Base-by-base conservation (phyloP, 2,329 filamentous ascomycete species). In the Delphinella strobiligena region DNA sequence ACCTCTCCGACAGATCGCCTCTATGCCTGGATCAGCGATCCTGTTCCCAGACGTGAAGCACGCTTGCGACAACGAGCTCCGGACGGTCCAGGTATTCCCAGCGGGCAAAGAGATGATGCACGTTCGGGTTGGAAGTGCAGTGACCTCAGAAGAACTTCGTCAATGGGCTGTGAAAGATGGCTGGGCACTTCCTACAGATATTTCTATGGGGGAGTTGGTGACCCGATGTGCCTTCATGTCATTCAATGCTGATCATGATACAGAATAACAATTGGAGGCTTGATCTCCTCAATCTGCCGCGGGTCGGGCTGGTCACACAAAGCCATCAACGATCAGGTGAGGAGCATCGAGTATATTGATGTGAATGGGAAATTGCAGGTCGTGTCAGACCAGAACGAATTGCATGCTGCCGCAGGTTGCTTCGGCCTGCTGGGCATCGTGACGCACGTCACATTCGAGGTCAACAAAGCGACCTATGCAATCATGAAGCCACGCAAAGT, bases 391-490 rank as follows among this genome's bases (percentile, higher is more conserved):
- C 54, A 56, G 8, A 46, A 49, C 1, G 58, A 59, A 3, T 54
- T 70, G 32, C 52, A 53, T 37, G 66, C 64, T 5, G 66, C 65
- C 1, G 61, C 63, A 8, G 53, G 53, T 11, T 61, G 59, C 39
- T 69, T 70, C 34, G 67, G 66, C 2, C 56, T 70, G 1, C 54
- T 70, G 9, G 67, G 67, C 2, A 58, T 71, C n/a, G 58, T 70
- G n/a, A 70, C 67, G 1, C 65, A 70, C 47, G 55, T 70, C 34
- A 69, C 66, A 1, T 59, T 68, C 19, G 63, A 67, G 47, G 52
- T 69, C n/a, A 59, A 66, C 30, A 56, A 60, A 0, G 67, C 69
- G 64, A 59, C 54, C 2, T 69, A 67, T 38, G 66, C 66, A 1
- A 47, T 63, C n/a, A 59, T 69, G 49, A 45, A 58, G 33, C 66